Evolutionary conservation across 1,139 yeast species (phyloP).

Genomic region (Ashbya aceris): DNA sequence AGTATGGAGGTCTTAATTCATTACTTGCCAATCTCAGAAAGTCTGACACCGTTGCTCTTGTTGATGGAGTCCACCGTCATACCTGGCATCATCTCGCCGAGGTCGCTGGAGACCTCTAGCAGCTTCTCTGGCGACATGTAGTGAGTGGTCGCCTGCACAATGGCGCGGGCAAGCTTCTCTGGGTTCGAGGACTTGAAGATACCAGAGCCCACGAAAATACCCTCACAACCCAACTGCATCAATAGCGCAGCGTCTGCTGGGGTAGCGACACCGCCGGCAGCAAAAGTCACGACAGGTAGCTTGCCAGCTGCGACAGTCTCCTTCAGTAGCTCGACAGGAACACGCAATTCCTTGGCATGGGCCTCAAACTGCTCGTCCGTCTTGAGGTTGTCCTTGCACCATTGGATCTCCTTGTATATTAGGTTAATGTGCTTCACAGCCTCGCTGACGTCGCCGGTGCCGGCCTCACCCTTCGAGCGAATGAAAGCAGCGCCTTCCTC

Average conservation of each 20-base stretch:
- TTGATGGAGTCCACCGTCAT: constrained; percentile 21
- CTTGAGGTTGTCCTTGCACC: constrained; percentile 33
- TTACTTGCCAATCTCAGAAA: constrained; percentile 25
- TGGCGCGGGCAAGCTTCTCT: constrained; percentile 58
- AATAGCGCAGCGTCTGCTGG: constrained; percentile 85
- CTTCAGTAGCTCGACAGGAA: constrained; percentile 46
- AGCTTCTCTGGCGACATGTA: constrained; percentile 56
- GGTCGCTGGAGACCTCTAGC: constrained; percentile 63
- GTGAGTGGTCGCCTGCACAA: constrained; percentile 75
- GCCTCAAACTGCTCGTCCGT: constrained; percentile 39
- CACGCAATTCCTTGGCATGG: constrained; percentile 52
- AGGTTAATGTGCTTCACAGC: constrained; percentile 71
- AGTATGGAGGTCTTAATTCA: too few species aligned
- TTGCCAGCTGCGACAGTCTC: constrained; percentile 49
- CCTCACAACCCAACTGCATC: constrained; percentile 89
- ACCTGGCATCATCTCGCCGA: constrained; percentile 39
- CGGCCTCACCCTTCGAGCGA: constrained; percentile 84
- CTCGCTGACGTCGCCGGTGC: constrained; percentile 80
- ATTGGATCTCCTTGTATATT: constrained; percentile 45
- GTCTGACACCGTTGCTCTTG: constrained; percentile 14
- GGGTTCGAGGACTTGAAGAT: constrained; percentile 46
- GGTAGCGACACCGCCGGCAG: constrained; percentile 87
- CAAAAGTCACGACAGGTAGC: constrained; percentile 79
- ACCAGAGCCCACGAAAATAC: constrained; percentile 87
- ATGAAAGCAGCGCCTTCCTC: constrained; percentile 85